Evolutionary conservation across 352 stramenopile genomes (phyloP).

Genomic region (Pythium vanterpoolii): DNA sequence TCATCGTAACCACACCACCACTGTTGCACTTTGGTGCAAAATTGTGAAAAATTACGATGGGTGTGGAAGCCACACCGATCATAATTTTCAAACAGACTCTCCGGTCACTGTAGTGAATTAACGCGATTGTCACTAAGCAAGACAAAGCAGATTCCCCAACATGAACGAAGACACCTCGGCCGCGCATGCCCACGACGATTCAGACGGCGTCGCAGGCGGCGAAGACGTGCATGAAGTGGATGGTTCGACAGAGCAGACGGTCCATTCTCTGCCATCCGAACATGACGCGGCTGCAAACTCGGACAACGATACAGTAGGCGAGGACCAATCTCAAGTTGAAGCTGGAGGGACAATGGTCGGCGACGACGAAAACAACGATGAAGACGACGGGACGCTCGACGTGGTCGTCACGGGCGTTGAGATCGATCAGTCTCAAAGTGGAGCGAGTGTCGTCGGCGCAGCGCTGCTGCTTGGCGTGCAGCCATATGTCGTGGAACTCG

Average conservation of each 20-base stretch:
- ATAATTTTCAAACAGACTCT: neutral
- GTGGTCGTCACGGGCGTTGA: constrained; percentile 72
- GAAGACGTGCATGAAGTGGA: neutral
- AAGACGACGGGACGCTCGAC: constrained; percentile 36
- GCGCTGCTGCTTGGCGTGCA: constrained; percentile 26
- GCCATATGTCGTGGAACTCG: constrained; percentile 52
- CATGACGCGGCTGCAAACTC: neutral
- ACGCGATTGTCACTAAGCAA: neutral
- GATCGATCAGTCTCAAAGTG: constrained; percentile 16
- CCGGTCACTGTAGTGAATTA: neutral
- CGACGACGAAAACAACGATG: neutral
- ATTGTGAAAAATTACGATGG: too few relatives aligned
- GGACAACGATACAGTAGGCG: neutral
- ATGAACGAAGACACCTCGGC: neutral
- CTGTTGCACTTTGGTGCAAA: too few relatives aligned
- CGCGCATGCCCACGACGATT: neutral
- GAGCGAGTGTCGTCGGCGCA: constrained; percentile 20
- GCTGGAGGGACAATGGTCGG: neutral
- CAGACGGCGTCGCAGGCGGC: neutral
- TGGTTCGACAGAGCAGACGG: neutral
- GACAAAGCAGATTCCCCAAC: neutral
- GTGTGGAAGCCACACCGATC: too few relatives aligned
- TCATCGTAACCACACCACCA: neutral
- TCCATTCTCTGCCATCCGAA: neutral
- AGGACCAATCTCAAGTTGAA: constrained; percentile 11